Conservation (phyloP, 2,329 filamentous ascomycete species). For the Exophiala mesophila region DNA sequence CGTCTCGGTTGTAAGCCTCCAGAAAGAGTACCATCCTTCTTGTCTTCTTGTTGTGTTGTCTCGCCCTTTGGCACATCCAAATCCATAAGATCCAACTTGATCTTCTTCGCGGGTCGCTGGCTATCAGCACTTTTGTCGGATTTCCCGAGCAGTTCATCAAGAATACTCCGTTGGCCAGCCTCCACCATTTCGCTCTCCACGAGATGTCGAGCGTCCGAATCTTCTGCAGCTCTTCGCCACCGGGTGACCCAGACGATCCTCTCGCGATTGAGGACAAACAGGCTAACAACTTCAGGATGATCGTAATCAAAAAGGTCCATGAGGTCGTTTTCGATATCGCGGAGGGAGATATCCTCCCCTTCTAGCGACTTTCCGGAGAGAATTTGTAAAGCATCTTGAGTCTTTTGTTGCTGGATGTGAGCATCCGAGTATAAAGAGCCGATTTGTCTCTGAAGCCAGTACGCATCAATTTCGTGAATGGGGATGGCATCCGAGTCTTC, state of each 20-base stretch:
- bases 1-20: slow-evolving; percentile 82
- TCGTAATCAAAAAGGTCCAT: slow-evolving; percentile 99
- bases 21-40: slow-evolving; percentile 62
- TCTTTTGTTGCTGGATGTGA: slow-evolving; percentile 90
- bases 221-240: slow-evolving; percentile 75
- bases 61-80: slow-evolving; percentile 67
- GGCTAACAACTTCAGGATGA: slow-evolving; percentile 85
- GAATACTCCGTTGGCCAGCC: slow-evolving; percentile 76
- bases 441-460: slow-evolving; percentile 93
- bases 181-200: slow-evolving; percentile 89
- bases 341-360: slow-evolving; percentile 75
- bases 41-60: slow-evolving; percentile 51
- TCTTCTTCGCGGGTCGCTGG: slow-evolving; percentile 67
- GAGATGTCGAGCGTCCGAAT: slow-evolving; percentile 64
- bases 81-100: slow-evolving; percentile 81
- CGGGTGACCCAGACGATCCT: slow-evolving; percentile 94
- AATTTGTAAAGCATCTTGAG: slow-evolving; percentile 74
- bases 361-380: slow-evolving; percentile 69
- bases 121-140: slow-evolving; percentile 48
- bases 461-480: slow-evolving; percentile 90
- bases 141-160: slow-evolving; percentile 82
- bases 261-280: slow-evolving; percentile 84
- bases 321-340: slow-evolving; percentile 95
- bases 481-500: slow-evolving; percentile 54
- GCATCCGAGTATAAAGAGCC: slow-evolving; percentile 84